A percentile compares a stretch with the other conserved stretches of the same genome.
Evolutionary conservation across 345 rosid genomes (phyloP).

Genomic region (Excoecaria cochinchinensis): DNA sequence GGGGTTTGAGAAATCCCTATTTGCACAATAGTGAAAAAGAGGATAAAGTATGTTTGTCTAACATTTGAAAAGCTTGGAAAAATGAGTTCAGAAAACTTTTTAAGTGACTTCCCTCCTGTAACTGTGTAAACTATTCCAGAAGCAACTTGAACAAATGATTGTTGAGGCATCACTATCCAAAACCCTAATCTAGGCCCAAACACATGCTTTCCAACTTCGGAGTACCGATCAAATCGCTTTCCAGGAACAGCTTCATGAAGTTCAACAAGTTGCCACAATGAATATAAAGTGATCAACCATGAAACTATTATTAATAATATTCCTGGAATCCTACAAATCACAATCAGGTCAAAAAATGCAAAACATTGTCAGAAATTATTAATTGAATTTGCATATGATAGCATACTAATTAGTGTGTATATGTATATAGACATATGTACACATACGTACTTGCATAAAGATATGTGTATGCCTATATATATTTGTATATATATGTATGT

Average conservation of each 20-base stretch:
- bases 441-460: too few species aligned
- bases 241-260: slow-evolving; percentile 35
- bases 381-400: background rate
- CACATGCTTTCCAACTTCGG: slow-evolving; percentile 30
- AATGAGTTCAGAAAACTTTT: slow-evolving; percentile 16
- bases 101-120: slow-evolving; percentile 15
- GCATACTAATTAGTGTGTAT: too few species aligned
- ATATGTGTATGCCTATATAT: too few species aligned
- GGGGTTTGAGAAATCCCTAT: slow-evolving; percentile 33
- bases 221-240: slow-evolving; percentile 34
- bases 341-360: background rate
- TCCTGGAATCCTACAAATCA: slow-evolving; percentile 23
- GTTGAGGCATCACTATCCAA: slow-evolving; percentile 37
- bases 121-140: slow-evolving; percentile 28
- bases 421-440: too few species aligned
- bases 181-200: slow-evolving; percentile 30
- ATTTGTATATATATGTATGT: too few species aligned
- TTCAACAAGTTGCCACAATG: slow-evolving; percentile 35
- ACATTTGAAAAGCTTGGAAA: background rate
- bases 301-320: slow-evolving; percentile 7
- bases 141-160: slow-evolving; percentile 26
- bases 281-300: slow-evolving; percentile 30
- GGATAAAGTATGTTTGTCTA: slow-evolving; percentile 27
- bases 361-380: background rate
- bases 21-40: slow-evolving; percentile 18